A percentile compares a stretch with the other conserved stretches of the same genome.
Evolutionary conservation across 306 rosid genomes (phyloP).

Genomic region (Casuarina cunninghamiana): DNA sequence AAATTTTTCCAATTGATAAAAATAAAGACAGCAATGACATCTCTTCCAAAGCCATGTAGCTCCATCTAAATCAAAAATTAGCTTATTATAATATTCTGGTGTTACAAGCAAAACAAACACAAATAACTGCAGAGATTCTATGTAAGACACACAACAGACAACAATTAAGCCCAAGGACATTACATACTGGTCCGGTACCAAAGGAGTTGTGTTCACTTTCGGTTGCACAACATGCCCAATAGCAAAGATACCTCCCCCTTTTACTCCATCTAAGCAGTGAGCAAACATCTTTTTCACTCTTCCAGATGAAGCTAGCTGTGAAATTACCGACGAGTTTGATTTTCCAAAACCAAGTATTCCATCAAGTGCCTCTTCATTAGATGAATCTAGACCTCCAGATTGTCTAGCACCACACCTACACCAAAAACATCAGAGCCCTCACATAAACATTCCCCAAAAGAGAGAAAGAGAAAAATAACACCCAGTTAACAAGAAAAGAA

Average conservation of each 20-base stretch:
- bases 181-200: slow-evolving; percentile 89
- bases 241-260: slow-evolving; percentile 98
- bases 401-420: slow-evolving; percentile 94
- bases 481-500: not conserved
- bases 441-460: slow-evolving; percentile 13
- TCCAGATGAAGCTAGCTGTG: slow-evolving; percentile 91
- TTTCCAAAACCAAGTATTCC: slow-evolving; percentile 99
- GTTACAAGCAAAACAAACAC: slow-evolving; percentile 18
- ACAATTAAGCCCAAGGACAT: slow-evolving; percentile 3
- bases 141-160: slow-evolving; percentile 9
- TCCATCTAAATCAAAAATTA: slow-evolving; percentile 15
- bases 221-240: slow-evolving; percentile 97
- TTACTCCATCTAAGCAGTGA: slow-evolving; percentile 92
- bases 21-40: slow-evolving; percentile 3
- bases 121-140: slow-evolving; percentile 10
- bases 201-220: slow-evolving; percentile 84
- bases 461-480: slow-evolving; percentile 1
- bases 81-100: slow-evolving; percentile 7
- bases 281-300: slow-evolving; percentile 97
- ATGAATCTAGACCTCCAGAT: slow-evolving; percentile 71
- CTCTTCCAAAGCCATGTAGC: slow-evolving; percentile 7
- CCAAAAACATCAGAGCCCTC: slow-evolving; percentile 28
- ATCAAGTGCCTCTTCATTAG: slow-evolving; percentile 88
- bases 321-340: slow-evolving; percentile 86
- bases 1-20: not conserved